A percentile compares a stretch with the other conserved stretches of the same genome.
Evolutionary conservation across 192 early-diverging fungal genomes (phyloP).

Genomic region (Polychytrium aggregatum): DNA sequence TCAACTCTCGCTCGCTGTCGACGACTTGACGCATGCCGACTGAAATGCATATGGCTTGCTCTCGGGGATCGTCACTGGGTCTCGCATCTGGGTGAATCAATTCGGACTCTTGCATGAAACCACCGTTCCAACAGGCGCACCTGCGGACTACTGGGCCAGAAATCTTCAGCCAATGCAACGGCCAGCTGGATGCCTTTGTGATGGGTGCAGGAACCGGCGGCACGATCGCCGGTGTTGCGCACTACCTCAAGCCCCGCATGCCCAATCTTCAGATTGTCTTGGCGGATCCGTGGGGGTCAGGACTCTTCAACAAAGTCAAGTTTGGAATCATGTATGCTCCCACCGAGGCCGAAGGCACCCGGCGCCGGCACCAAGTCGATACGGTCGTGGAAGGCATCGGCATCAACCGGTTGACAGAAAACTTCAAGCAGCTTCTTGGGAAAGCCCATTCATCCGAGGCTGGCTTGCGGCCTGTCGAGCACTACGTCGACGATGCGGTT

Average conservation of each 20-base stretch:
- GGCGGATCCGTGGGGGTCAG: conserved; percentile 89
- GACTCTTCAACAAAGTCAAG: conserved; percentile 82
- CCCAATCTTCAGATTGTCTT: conserved; percentile 56
- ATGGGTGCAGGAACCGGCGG: conserved; percentile 81
- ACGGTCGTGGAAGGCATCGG: conserved; percentile 95
- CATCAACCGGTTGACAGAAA: conserved; percentile 83
- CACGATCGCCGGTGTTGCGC: conserved; percentile 80
- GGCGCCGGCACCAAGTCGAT: conserved; percentile 92
- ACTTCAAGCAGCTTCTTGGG: too few species aligned
- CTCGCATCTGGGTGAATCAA: too few species aligned
- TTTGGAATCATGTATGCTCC: conserved; percentile 83
- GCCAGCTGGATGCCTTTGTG: conserved; percentile 65
- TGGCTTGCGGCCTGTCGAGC: too few species aligned
- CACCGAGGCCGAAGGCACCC: conserved; percentile 76
- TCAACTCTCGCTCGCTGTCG: background rate
- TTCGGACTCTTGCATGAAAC: too few species aligned
- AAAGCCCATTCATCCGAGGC: too few species aligned
- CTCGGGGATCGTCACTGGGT: too few species aligned
- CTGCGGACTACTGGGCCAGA: conserved; percentile 81
- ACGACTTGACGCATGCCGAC: too few species aligned
- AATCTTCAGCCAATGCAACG: conserved; percentile 66
- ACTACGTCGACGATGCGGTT: conserved; percentile 74
- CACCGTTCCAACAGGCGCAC: too few species aligned
- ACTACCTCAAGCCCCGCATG: conserved; percentile 62
- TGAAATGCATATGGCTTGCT: too few species aligned